These are phyloP conservation scores for Pseudogymnoascus sp. DNA, from an alignment of 2,329 filamentous ascomycete species.

Conservation along the genomic window DNA sequence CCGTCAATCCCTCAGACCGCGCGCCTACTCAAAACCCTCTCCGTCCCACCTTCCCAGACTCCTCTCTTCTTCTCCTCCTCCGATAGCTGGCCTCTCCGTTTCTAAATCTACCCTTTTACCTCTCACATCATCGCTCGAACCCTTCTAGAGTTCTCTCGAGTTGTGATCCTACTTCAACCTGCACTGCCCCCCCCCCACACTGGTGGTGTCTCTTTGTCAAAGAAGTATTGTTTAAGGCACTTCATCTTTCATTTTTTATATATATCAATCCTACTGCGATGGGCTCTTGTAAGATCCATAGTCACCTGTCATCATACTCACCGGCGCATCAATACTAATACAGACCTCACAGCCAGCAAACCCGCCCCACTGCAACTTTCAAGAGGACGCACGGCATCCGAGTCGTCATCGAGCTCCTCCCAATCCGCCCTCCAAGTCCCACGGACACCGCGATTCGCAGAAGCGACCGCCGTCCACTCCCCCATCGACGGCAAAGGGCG, in stretches of 20 bases:
- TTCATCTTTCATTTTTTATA: neutral
- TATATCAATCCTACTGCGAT: neutral
- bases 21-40: conserved; percentile 26
- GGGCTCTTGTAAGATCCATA: neutral
- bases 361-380: conserved; percentile 18
- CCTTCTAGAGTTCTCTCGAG: conserved; percentile 16
- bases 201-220: conserved; percentile 17
- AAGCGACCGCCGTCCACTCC: conserved; percentile 71
- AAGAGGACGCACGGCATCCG: conserved; percentile 34
- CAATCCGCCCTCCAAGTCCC: conserved; percentile 48
- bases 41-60: conserved; percentile 20
- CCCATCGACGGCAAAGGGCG: conserved; percentile 51
- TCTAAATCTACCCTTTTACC: conserved; percentile 22
- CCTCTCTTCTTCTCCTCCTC: conserved; percentile 19
- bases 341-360: neutral
- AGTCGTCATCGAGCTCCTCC: conserved; percentile 31
- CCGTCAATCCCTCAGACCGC: conserved; percentile 11
- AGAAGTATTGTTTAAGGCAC: conserved; percentile 8
- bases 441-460: conserved; percentile 69
- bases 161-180: conserved; percentile 18
- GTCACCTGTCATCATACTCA: neutral
- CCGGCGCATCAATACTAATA: neutral
- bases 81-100: conserved; percentile 30
- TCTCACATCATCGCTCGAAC: conserved; percentile 17
- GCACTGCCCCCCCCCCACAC: conserved; percentile 12